Conservation (phyloP, 495 filamentous ascomycete species). For the Parathielavia hyrcaniae region DNA sequence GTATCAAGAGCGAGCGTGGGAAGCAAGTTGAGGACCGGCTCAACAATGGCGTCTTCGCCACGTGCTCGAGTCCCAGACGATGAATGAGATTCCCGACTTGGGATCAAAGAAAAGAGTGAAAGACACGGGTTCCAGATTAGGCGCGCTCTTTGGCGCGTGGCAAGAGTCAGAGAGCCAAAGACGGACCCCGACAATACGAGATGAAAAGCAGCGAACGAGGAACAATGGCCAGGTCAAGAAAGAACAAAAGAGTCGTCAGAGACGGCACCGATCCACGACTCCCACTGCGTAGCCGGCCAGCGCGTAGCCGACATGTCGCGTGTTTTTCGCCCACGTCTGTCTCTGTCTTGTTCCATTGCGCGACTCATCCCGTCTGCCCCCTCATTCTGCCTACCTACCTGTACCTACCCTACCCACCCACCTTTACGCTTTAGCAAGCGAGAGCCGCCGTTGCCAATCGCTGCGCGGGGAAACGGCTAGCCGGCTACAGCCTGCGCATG, state of each 20-base stretch:
- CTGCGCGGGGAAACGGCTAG: constrained; percentile 19
- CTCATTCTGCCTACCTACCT: neutral
- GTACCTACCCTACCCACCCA: neutral
- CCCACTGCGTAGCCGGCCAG: neutral
- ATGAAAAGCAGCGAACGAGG: constrained; percentile 6
- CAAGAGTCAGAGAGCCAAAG: constrained; percentile 6
- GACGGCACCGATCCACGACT: neutral
- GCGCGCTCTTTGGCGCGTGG: constrained; percentile 7
- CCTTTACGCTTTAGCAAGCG: neutral
- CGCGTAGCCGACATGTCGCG: constrained; percentile 8
- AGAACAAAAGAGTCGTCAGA: constrained; percentile 2
- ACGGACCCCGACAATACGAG: constrained; percentile 16
- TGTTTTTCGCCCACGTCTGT: neutral
- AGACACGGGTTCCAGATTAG: constrained; percentile 10
- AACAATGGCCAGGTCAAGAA: constrained; percentile 6
- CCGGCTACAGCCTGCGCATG: constrained; percentile 10
- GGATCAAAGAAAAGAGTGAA: constrained; percentile 9
- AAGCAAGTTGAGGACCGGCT: neutral
- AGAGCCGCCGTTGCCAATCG: constrained; percentile 14
- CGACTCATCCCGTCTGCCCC: neutral
- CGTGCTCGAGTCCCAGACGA: neutral
- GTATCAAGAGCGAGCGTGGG: neutral
- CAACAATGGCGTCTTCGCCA: constrained; percentile 1
- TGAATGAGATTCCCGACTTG: neutral
- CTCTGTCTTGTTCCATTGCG: neutral